phyloP scores from a whole-genome alignment of 169 alveolate genomes.

The Eimeria zaria region DNA sequence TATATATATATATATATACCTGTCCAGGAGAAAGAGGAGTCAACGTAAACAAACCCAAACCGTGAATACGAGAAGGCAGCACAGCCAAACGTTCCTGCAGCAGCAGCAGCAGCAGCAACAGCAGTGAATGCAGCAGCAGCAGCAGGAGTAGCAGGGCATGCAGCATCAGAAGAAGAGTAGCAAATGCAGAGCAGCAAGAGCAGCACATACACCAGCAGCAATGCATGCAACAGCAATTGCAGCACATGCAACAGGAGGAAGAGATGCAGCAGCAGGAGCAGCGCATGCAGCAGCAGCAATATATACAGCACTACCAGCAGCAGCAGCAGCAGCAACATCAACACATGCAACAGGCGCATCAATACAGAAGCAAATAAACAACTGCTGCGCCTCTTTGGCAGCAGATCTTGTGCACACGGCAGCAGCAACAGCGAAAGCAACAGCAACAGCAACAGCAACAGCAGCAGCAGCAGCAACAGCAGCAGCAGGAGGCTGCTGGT shows the following conservation, averaged over 20 bases:
- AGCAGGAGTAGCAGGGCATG: neutral
- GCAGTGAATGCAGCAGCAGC: neutral
- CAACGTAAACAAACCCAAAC: slow-evolving; percentile 95
- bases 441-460: neutral
- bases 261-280: neutral
- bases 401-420: too few species aligned
- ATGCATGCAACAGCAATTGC: neutral
- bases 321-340: neutral
- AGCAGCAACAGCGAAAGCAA: neutral
- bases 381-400: neutral
- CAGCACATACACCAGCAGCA: neutral
- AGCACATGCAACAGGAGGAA: too few species aligned
- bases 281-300: slow-evolving; percentile 6
- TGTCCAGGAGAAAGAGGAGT: slow-evolving; percentile 93
- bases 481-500: neutral
- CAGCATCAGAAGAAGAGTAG: too few species aligned
- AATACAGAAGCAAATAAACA: neutral
- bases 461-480: neutral
- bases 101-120: neutral
- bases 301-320: neutral
- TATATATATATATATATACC: too few species aligned
- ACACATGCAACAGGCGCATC: neutral
- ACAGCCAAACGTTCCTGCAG: slow-evolving; percentile 86
- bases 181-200: too few species aligned
- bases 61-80: slow-evolving; percentile 92